These are phyloP conservation scores for Komagataella pastoris DNA, from an alignment of 805 yeast genomes.

Conservation along the genomic window DNA sequence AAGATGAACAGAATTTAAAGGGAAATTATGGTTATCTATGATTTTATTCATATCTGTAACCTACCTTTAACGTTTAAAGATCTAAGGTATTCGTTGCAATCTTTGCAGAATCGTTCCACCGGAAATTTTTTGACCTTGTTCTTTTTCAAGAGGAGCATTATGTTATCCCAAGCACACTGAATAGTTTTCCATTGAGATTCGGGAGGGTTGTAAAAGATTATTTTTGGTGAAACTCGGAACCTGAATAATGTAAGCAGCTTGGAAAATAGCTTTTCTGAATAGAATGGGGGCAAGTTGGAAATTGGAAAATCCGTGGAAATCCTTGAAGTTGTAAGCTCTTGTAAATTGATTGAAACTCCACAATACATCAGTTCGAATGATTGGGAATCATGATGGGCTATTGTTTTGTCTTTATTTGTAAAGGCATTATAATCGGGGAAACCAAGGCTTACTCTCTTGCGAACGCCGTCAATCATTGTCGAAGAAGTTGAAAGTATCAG, in stretches of 20 bases:
- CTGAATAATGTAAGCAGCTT: not conserved
- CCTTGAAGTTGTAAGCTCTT: not conserved
- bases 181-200: not conserved
- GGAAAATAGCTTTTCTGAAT: not conserved
- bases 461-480: slow-evolving; percentile 16
- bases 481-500: slow-evolving; percentile 42
- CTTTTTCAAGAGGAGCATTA: slow-evolving; percentile 7
- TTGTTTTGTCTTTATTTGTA: slow-evolving; percentile 26
- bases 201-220: not conserved
- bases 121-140: not conserved
- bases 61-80: not conserved
- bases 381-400: slow-evolving; percentile 5
- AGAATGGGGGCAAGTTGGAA: not conserved
- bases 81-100: not conserved
- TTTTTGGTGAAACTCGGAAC: not conserved
- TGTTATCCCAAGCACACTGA: not conserved
- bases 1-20: slow-evolving; percentile 57
- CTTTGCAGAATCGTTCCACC: not conserved
- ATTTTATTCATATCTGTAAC: slow-evolving; percentile 4
- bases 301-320: not conserved
- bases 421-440: slow-evolving; percentile 27
- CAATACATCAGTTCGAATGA: not conserved
- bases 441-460: slow-evolving; percentile 18
- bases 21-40: slow-evolving; percentile 19
- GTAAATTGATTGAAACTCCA: not conserved